A percentile compares a stretch with the other conserved stretches of the same genome.
Conservation (phyloP, 345 rosid genomes). For the Murraya koenigii region DNA sequence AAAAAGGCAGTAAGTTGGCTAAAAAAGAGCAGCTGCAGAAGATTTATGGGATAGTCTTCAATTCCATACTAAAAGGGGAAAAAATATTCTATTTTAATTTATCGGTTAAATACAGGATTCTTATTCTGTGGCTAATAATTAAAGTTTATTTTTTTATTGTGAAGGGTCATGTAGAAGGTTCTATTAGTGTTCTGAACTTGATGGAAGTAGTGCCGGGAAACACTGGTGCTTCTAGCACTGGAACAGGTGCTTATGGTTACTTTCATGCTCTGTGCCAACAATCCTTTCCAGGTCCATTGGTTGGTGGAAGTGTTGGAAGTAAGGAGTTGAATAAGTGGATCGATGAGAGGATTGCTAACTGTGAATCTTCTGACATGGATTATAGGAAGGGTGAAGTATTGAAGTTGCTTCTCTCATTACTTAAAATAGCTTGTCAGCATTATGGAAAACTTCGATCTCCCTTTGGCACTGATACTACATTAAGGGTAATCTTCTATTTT, state of each 20-base stretch:
- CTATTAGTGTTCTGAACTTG: constrained; percentile 68
- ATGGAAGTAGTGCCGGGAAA: constrained; percentile 61
- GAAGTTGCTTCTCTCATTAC: constrained; percentile 81
- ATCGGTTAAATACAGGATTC: neutral
- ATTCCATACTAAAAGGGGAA: neutral
- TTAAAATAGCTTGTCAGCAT: constrained; percentile 84
- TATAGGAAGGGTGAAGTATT: constrained; percentile 54
- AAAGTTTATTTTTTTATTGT: constrained; percentile 21
- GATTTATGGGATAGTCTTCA: neutral
- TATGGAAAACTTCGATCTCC: constrained; percentile 98
- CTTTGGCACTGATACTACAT: constrained; percentile 61
- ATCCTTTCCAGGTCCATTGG: constrained; percentile 89
- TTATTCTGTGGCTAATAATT: constrained; percentile 22
- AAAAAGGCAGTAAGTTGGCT: neutral
- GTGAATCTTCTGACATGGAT: constrained; percentile 60
- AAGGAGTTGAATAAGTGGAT: constrained; percentile 95
- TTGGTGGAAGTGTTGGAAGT: constrained; percentile 86
- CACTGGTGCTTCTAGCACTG: constrained; percentile 33
- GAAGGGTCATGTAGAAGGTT: constrained; percentile 59
- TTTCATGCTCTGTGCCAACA: constrained; percentile 68
- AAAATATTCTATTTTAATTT: constrained; percentile 1
- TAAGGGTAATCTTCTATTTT: constrained; percentile 47
- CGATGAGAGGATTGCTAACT: constrained; percentile 70
- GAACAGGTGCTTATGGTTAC: constrained; percentile 51
- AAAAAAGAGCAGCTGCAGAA: neutral